phyloP scores from a whole-genome alignment of 805 yeast species.

The Schwanniomyces occidentalis region DNA sequence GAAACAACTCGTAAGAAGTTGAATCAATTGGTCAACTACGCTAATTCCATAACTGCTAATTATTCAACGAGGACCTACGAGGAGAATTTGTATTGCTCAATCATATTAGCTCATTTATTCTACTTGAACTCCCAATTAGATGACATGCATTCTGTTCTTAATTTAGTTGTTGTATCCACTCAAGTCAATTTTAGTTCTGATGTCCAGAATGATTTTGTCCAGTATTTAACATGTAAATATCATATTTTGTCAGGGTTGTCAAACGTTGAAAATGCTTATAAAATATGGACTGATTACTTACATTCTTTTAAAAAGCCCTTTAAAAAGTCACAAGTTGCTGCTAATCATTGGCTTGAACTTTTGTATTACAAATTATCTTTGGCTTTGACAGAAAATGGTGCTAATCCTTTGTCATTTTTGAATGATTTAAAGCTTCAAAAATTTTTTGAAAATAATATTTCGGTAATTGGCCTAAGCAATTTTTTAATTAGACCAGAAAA shows the following conservation, averaged over 20 bases:
- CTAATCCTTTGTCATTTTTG: conserved; percentile 15
- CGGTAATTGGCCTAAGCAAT: conserved; percentile 27
- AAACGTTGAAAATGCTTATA: conserved; percentile 13
- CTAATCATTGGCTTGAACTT: conserved; percentile 34
- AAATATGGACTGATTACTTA: conserved; percentile 33
- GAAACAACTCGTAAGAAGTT: conserved; percentile 21
- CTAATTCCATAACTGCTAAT: conserved; percentile 23
- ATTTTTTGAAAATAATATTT: conserved; percentile 24
- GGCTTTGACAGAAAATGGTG: conserved; percentile 18
- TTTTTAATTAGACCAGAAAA: conserved; percentile 25
- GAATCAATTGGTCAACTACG: conserved; percentile 25
- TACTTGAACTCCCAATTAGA: conserved; percentile 21
- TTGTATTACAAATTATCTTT: conserved; percentile 21
- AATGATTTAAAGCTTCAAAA: conserved; percentile 15
- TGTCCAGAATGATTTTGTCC: conserved; percentile 22
- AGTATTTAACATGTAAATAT: conserved; percentile 34
- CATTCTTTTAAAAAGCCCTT: conserved; percentile 19
- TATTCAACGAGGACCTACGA: conserved; percentile 21
- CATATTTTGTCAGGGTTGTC: conserved; percentile 31
- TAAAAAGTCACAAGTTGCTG: conserved; percentile 32
- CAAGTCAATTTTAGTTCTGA: conserved; percentile 4
- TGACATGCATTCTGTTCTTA: conserved; percentile 17
- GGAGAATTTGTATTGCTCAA: conserved; percentile 33
- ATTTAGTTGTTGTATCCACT: conserved; percentile 8
- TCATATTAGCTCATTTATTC: conserved; percentile 36